Base-by-base conservation (phyloP, 345 rosid genomes). In the Syzygium oleosum region DNA sequence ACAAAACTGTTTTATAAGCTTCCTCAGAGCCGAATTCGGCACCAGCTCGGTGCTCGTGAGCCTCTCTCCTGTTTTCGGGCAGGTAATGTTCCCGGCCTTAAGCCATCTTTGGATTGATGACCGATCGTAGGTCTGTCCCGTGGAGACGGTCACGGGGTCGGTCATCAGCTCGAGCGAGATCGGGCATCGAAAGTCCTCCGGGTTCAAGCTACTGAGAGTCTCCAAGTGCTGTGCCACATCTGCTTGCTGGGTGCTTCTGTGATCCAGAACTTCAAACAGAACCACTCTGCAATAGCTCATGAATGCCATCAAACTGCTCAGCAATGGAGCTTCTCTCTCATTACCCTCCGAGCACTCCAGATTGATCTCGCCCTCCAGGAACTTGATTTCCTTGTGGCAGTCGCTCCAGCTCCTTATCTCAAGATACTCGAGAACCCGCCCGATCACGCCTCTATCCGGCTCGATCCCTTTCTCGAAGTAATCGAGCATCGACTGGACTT, bases 81-180 rank as follows among this genome's bases (percentile, higher is more conserved):
- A 97, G 46, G 87, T 90, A 31, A 65, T 34, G 68, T 96, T 94
- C 49, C 98, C 98, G 51, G 97, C 92, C 89, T 95, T 92, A 73
- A 97, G 91, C 99, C 98, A 96, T 91, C 92, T 94, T 4, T 91
- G 91, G 65, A 97, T 97, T 21, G 99, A 97, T 87, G 93, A 90
- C 52, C 99, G 96, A 86, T 97, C 98, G 58, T 97, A 97, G 7
- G 98, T 96, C 86, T 97, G 98, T 22, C 99, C 99, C 0, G 98
- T 97, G 3, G 95, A 92, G 46, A 96, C 90, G 1, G 96, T 94
- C 51, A 97, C 97, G 3, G 99, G 99, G 92, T 96, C 98, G 16
- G 88, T 91, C 98, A 97, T 96, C 19, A 97, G 91, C 88, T 97
- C 98, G 17, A 97, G 96, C 4, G 98, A 96, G 87, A 97, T 95